Evolutionary conservation across 208 protist genomes (phyloP), one percentile per base, ranked within the genome.

Genomic region (Vickermania spadyakhi): DNA sequence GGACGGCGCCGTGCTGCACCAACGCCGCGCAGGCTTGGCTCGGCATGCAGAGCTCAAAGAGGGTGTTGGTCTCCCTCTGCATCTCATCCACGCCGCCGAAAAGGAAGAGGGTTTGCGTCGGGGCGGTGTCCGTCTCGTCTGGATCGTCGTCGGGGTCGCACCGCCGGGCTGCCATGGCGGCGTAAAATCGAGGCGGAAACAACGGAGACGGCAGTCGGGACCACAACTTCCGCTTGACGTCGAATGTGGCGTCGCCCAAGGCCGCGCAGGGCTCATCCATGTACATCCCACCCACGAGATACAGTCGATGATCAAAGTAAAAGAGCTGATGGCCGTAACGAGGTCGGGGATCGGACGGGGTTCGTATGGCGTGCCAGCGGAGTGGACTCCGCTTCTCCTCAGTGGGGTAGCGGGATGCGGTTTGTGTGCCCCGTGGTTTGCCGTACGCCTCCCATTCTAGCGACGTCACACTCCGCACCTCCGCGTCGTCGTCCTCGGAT

Each of bases 251-350:
- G 55, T 82, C 75, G 18, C 52, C 62, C 13, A 68, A 63, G 4
- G 78, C 74, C 27, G 84, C 53, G 1, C 68, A 64, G 56, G 76
- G 70, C 21, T 71, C 76, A 31, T 84, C 68, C 7, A 72, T 85
- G 70, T 84, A 82, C 31, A 68, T 66, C 5, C 82, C 79, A 23
- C 79, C 76, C 1, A 84, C 58, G 26, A 86, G 57, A 56, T 77
- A 89, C 18, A 86, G 54, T 22, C 58, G 52, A 22, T 72, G 30
- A 29, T 58, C 68, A 27, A 57, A 73, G 41, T 64, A 81, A 4
- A 89, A 52, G 31, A 89, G 79, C 25, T 72, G 62, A 50, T 89
- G 76, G 1, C 82, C 82, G 56, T 84, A 78, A 2, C 82, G 75
- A 0, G 62, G 70, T 53, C 73, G 70, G 1, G 79, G 75, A 14